Evolutionary conservation across 345 rosid species (phyloP).

Genomic region (Melaleuca alternifolia): DNA sequence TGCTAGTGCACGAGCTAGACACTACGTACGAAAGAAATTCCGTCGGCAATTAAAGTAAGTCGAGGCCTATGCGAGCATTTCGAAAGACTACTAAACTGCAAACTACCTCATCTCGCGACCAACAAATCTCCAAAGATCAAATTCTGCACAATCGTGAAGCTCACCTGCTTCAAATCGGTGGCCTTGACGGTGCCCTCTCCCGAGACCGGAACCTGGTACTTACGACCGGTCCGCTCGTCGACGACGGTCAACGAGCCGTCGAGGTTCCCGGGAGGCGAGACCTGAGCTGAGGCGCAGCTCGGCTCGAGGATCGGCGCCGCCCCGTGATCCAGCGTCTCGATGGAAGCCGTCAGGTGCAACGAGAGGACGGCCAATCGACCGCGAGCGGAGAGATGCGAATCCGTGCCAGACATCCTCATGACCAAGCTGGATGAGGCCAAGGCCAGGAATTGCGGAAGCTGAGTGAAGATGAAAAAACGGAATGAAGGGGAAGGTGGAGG

Average conservation of each 20-base stretch:
- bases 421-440: neutral
- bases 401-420: neutral
- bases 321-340: neutral
- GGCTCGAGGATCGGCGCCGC: slow-evolving; percentile 45
- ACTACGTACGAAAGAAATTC: neutral
- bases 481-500: neutral
- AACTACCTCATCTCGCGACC: neutral
- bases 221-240: slow-evolving; percentile 74
- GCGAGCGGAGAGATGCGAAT: slow-evolving; percentile 23
- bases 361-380: slow-evolving; percentile 62
- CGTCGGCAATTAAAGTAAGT: neutral
- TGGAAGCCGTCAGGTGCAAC: slow-evolving; percentile 34
- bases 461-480: neutral
- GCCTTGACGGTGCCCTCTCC: slow-evolving; percentile 70
- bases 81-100: neutral
- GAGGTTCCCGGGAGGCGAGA: slow-evolving; percentile 36
- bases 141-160: neutral
- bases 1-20: neutral
- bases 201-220: slow-evolving; percentile 47
- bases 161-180: slow-evolving; percentile 76
- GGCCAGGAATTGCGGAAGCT: neutral
- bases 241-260: slow-evolving; percentile 45
- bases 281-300: slow-evolving; percentile 37
- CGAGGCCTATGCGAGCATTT: neutral
- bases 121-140: neutral